Base-by-base conservation (phyloP, 495 filamentous ascomycete genomes). In the Hypoxylon crocopeplum region DNA sequence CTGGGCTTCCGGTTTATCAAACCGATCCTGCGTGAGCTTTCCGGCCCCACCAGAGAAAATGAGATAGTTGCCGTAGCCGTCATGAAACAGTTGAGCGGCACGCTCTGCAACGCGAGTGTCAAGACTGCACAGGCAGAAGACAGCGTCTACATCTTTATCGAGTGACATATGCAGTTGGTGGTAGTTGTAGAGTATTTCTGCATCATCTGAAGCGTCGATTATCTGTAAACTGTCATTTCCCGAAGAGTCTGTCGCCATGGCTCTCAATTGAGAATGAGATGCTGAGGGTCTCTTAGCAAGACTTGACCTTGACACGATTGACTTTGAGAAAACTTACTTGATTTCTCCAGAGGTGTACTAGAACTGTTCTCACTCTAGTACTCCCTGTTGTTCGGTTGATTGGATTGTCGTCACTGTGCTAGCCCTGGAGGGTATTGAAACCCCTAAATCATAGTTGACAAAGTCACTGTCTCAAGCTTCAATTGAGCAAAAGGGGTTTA, bases 51-150 rank as follows among this genome's bases (percentile, higher is more conserved):
- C 71, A 0, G 72, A 70, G 65, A 73, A 77, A 57, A 75, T 72
- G 54, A 77, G 65, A 29, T 65, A 64, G 25, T 64, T 47, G 20
- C 55, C 66, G 29, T 59, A 60, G 13, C 62, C 64, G 33, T 65
- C 60, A 19, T 72, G 71, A 34, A 65, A 72, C 16, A 76, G 54
- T 20, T 69, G 57, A 7, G 74, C 68, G 21, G 72, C 72, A 32
- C 62, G 66, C 19, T 50, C 45, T 30, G 74, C 72, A 12, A 76
- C 68, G 48, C 72, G 74, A 1, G 61, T 66, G 56, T 75, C 74
- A 40, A 74, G 71, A 42, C 66, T 71, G 57, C 72, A 75, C n/a
- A 76, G 59, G 48, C 64, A 66, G 65, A 76, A 76, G 36, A 75
- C 65, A 21, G 72, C 64, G 41, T 64, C 60, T 12, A 69, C 57